Evolutionary conservation across 257 asterid genomes (phyloP), one percentile per base, ranked within the genome.

Genomic region (Salvia rosmarinus): DNA sequence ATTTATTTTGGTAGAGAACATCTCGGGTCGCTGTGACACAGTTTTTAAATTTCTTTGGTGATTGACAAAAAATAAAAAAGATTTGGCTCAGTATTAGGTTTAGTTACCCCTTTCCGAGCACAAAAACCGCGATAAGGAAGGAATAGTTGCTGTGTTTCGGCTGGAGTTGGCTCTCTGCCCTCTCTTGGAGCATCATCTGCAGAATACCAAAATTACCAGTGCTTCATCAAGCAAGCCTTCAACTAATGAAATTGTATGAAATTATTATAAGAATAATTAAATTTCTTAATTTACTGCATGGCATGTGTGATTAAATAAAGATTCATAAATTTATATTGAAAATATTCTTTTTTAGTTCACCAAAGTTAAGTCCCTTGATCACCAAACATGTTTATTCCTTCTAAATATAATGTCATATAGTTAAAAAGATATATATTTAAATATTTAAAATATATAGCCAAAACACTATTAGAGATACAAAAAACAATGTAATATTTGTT

Each of bases 21-120:
- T n/a, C n/a, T n/a, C n/a, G n/a, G n/a, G n/a, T n/a, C n/a, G n/a
- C n/a, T n/a, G n/a, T n/a, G n/a, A n/a, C n/a, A n/a, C n/a, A n/a
- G n/a, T n/a, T n/a, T n/a, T n/a, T n/a, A n/a, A n/a, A n/a, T n/a
- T n/a, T n/a, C n/a, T n/a, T n/a, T n/a, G n/a, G n/a, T n/a, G n/a
- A n/a, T n/a, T n/a, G n/a, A n/a, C n/a, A n/a, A n/a, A n/a, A n/a
- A n/a, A n/a, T n/a, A n/a, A n/a, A n/a, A n/a, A n/a, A n/a, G 40
- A 55, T 34, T 9, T 5, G 11, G 10, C 14, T 42, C 16, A 2
- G 13, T 9, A 47, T 16, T 10, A 14, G 35, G 46, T 39, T 23
- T 49, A 4, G 1, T 71, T 88, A 89, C 97, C 98, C 97, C 95
- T 81, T 86, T 89, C 21, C 94, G 86, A 77, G 95, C 96, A 81